These are phyloP conservation scores for Populus euphratica DNA, from an alignment of 345 rosid genomes.

Conservation along the genomic window DNA sequence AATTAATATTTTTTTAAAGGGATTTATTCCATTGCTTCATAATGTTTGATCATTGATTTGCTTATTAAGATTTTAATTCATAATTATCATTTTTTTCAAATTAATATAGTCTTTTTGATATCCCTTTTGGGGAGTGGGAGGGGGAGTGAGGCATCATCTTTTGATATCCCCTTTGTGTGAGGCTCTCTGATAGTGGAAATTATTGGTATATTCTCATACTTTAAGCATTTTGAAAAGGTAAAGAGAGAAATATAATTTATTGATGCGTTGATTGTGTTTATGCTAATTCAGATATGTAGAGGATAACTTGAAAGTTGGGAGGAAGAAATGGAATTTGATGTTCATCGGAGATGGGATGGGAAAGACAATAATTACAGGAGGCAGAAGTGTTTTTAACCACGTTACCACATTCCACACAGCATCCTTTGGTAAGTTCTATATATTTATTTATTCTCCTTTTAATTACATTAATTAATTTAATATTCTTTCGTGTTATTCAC, in stretches of 20 bases:
- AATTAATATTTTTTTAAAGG: background rate
- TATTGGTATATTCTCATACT: too few relatives aligned
- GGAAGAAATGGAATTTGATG: conserved; percentile 84
- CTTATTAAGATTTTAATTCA: background rate
- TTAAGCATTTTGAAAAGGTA: too few relatives aligned
- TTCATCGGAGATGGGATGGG: conserved; percentile 91
- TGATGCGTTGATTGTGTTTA: background rate
- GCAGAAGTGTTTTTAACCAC: conserved; percentile 54
- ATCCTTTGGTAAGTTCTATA: conserved; percentile 55
- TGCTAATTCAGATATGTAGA: conserved; percentile 71
- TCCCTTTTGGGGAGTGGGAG: too few relatives aligned
- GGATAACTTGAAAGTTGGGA: conserved; percentile 69
- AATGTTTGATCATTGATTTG: background rate
- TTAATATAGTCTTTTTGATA: too few relatives aligned
- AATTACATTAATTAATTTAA: background rate
- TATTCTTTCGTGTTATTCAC: too few relatives aligned
- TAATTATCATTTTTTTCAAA: background rate
- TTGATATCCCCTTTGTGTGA: too few relatives aligned
- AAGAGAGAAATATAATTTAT: too few relatives aligned
- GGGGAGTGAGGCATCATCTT: too few relatives aligned
- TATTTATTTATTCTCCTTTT: too few relatives aligned
- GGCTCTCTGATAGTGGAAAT: too few relatives aligned
- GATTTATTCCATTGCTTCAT: background rate
- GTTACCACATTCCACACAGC: conserved; percentile 94
- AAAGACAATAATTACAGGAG: conserved; percentile 65